These are phyloP conservation scores for Aegle marmelos DNA, from an alignment of 345 rosid genomes.

Conservation along the genomic window DNA sequence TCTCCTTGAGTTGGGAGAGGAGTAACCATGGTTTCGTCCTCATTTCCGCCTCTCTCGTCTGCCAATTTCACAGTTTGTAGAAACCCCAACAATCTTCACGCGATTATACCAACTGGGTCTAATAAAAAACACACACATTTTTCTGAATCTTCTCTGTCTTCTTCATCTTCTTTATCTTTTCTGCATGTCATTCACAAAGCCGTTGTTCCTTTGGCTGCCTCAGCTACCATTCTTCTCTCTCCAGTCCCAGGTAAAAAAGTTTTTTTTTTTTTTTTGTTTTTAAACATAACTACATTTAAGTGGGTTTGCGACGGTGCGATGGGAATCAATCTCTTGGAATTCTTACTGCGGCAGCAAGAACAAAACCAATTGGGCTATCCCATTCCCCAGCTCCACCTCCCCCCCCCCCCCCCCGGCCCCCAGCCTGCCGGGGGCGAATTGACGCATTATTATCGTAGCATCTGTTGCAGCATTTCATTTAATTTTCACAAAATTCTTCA, in stretches of 20 bases:
- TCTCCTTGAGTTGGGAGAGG: conserved; percentile 4
- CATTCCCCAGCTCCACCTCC: too few relatives aligned
- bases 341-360: too few relatives aligned
- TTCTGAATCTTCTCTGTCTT: conserved; percentile 1
- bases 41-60: conserved; percentile 25
- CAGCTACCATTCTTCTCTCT: conserved; percentile 63
- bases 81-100: conserved; percentile 24
- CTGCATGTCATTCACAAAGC: conserved; percentile 32
- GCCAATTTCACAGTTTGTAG: conserved; percentile 24
- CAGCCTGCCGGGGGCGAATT: too few relatives aligned
- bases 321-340: too few relatives aligned
- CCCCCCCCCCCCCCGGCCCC: too few relatives aligned
- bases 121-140: conserved; percentile 1
- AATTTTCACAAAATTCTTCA: not conserved
- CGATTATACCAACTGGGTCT: conserved; percentile 11
- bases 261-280: not conserved
- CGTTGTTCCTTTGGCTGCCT: conserved; percentile 59
- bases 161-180: conserved; percentile 25
- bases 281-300: not conserved
- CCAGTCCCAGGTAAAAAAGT: conserved; percentile 51
- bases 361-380: too few relatives aligned
- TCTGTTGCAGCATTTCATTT: not conserved
- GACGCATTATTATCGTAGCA: not conserved
- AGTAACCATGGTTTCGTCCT: conserved; percentile 33
- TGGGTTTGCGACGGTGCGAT: too few relatives aligned